These are phyloP conservation scores for Neurospora sp. DNA, from an alignment of 495 filamentous ascomycete species.

Conservation along the genomic window DNA sequence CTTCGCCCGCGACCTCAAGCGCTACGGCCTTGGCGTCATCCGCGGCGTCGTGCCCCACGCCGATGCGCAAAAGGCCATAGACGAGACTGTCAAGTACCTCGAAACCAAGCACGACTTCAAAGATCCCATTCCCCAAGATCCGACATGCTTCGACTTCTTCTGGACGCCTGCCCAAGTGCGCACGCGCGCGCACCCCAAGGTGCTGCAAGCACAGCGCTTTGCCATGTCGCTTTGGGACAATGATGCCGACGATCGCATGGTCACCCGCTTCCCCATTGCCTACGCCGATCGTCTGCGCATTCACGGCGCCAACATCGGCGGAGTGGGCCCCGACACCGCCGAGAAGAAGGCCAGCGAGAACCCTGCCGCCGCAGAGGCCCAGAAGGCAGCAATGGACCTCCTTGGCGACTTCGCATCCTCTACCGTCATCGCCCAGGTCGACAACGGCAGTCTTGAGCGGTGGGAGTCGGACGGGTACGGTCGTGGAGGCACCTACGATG, in stretches of 20 bases:
- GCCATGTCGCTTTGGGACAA: slow-evolving; percentile 79
- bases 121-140: slow-evolving; percentile 42
- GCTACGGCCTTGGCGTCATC: slow-evolving; percentile 58
- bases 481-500: slow-evolving; percentile 56
- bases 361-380: slow-evolving; percentile 10
- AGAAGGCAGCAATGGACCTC: slow-evolving; percentile 25
- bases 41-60: slow-evolving; percentile 50
- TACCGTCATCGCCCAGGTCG: slow-evolving; percentile 58
- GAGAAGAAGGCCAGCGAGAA: slow-evolving; percentile 9
- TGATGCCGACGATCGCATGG: slow-evolving; percentile 48
- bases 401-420: slow-evolving; percentile 36
- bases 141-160: slow-evolving; percentile 86
- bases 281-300: slow-evolving; percentile 85
- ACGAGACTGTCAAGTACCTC: slow-evolving; percentile 51
- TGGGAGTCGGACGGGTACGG: slow-evolving; percentile 86
- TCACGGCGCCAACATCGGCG: slow-evolving; percentile 34
- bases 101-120: slow-evolving; percentile 45
- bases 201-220: slow-evolving; percentile 66
- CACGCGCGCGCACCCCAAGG: slow-evolving; percentile 65
- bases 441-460: slow-evolving; percentile 77
- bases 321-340: slow-evolving; percentile 19
- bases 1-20: slow-evolving; percentile 45
- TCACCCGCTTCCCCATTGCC: slow-evolving; percentile 53
- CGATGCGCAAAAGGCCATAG: slow-evolving; percentile 48
- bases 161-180: slow-evolving; percentile 77